Base-by-base conservation (phyloP, 2,329 filamentous ascomycete species). In the Botryotinia convoluta region DNA sequence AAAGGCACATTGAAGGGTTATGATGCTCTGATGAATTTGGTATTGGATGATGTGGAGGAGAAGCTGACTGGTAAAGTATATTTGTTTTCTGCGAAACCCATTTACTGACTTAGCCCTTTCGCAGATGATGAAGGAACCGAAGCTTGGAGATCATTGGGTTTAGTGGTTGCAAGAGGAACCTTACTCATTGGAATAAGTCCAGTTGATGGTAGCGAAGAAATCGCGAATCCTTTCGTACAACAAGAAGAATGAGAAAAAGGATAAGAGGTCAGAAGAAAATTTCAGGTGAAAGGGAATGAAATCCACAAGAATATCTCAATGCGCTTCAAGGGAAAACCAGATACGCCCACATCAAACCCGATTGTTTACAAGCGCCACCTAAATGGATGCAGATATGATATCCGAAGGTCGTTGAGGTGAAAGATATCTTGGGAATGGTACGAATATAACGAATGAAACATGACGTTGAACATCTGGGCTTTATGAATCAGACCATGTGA, bases 11-110 rank as follows among this genome's bases (percentile, higher is more conserved):
- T 99, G 60, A 98, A 98, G 83, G 96, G 96, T 75, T 98, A 95
- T 82, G 96, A 99, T 82, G 95, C 96, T 79, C 87, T 99, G 74
- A 98, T 98, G 95, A 99, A 99, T 82, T 87, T 99, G 75, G 96
- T 99, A 39, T 86, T 99, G 73, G 96, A 98, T 80, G 93, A 98
- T 78, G 95, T 97, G 70, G 91, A 96, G 82, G 96, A 99, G 83
- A 88, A 92, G 65, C 90, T 98, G 84, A 89, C 92, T 86, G 95
- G 95, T 97, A 84, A 75, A 87, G 79, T 71, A 35, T 35, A 20
- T 20, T 39, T 54, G n/a, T 63, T 18, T 59, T 61, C 10, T 73
- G 32, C 32, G 12, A 57, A 73, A 26, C 68, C 26, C 29, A 16
- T 71, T 37, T 37, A 44, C 72, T 64, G 14, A 69, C 37, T 62